A percentile compares a stretch with the other conserved stretches of the same genome.
Evolutionary conservation across 495 filamentous ascomycete species (phyloP).

Genomic region (Aspergillus carlsbadensis): DNA sequence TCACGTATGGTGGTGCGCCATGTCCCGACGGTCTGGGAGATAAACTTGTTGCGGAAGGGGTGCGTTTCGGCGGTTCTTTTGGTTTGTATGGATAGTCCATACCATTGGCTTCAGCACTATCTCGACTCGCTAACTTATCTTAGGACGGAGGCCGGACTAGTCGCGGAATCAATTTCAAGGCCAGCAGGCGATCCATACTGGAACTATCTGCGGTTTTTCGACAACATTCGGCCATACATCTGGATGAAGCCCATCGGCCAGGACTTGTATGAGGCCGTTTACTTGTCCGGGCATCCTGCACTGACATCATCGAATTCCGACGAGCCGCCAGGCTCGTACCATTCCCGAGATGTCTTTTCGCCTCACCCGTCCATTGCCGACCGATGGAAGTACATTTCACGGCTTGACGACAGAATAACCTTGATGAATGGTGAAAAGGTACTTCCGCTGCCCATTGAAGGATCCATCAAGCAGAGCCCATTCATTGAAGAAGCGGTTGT

Average conservation of each 20-base stretch:
- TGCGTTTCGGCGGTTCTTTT: constrained; percentile 50
- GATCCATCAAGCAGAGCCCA: constrained; percentile 48
- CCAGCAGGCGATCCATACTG: constrained; percentile 48
- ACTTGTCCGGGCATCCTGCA: constrained; percentile 49
- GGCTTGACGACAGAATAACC: constrained; percentile 63
- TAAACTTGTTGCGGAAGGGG: constrained; percentile 44
- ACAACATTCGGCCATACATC: constrained; percentile 44
- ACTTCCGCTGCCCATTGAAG: constrained; percentile 62
- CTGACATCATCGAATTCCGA: constrained; percentile 55
- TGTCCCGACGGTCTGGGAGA: constrained; percentile 61
- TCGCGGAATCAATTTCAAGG: constrained; percentile 50
- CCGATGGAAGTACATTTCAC: constrained; percentile 63
- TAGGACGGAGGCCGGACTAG: constrained; percentile 56
- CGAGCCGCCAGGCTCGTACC: constrained; percentile 49
- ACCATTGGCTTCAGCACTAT: neutral
- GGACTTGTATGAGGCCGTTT: constrained; percentile 52
- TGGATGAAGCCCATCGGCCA: constrained; percentile 49
- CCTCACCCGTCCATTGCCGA: constrained; percentile 57
- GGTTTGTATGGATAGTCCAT: constrained; percentile 41
- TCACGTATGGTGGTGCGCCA: constrained; percentile 52
- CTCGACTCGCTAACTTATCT: constrained; percentile 3
- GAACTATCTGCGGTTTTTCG: constrained; percentile 52
- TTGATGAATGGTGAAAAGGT: constrained; percentile 71
- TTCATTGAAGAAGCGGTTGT: constrained; percentile 58
- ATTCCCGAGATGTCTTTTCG: constrained; percentile 61